A percentile compares a stretch with the other conserved stretches of the same genome.
phyloP scores from a whole-genome alignment of 176 grass and related monocot genomes.

The Rhipidocladum racemiflorum region DNA sequence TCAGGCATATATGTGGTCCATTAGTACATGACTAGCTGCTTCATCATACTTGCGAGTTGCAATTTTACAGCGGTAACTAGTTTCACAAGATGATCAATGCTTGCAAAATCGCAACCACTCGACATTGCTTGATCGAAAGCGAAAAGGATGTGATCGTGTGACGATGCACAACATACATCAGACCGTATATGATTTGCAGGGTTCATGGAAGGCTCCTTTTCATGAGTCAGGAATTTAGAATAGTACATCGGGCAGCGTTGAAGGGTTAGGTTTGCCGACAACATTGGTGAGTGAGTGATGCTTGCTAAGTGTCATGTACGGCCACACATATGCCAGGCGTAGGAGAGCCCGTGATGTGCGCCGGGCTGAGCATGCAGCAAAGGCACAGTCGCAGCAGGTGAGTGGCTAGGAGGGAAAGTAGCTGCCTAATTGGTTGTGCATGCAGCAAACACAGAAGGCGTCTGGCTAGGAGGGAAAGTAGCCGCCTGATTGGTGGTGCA shows the following conservation, averaged over 20 bases:
- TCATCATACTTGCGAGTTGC: slow-evolving; percentile 1
- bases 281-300: neutral
- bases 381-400: no score
- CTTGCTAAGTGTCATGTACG: no score
- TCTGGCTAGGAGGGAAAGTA: no score
- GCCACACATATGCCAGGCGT: no score
- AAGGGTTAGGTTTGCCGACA: slow-evolving; percentile 40
- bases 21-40: neutral
- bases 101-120: neutral
- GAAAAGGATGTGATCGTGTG: neutral
- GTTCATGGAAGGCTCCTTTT: slow-evolving; percentile 9
- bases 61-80: neutral
- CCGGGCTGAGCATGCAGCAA: no score
- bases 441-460: no score
- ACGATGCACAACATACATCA: neutral
- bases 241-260: neutral
- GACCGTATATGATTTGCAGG: neutral
- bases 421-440: no score
- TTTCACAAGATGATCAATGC: neutral
- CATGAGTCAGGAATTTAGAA: neutral
- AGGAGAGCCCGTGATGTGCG: no score
- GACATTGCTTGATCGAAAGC: neutral
- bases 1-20: neutral
- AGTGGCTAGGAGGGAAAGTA: no score
- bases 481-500: no score